Percentiles rank a stretch among this genome's conserved stretches.
These are phyloP conservation scores for Ichthyophonus hoferi DNA, from an alignment of 208 protist species.

Conservation along the genomic window DNA sequence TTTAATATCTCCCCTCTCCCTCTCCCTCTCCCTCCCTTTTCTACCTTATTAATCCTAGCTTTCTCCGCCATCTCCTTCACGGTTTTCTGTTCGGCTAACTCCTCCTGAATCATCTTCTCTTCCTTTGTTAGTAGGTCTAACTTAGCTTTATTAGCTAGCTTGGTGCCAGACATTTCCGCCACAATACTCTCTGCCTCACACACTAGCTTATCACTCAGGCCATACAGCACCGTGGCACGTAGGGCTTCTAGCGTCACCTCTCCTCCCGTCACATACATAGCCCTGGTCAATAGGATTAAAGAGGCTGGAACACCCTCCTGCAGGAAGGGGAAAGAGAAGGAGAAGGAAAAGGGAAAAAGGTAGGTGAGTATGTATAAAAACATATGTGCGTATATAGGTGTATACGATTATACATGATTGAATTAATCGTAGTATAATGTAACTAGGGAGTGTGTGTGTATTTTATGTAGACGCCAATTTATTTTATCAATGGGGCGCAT, in stretches of 20 bases:
- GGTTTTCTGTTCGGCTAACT: neutral
- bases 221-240: neutral
- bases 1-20: no score
- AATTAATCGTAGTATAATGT: no score
- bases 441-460: no score
- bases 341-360: neutral
- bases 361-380: neutral
- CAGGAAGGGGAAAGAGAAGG: neutral
- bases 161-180: neutral
- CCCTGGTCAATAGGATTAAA: constrained; percentile 21
- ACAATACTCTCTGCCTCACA: constrained; percentile 9
- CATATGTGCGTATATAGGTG: neutral
- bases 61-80: neutral
- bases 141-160: neutral
- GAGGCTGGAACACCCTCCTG: constrained; percentile 36
- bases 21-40: no score
- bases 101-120: neutral
- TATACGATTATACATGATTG: no score
- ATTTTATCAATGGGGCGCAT: no score
- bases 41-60: no score
- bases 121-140: neutral
- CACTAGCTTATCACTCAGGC: neutral
- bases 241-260: constrained; percentile 9
- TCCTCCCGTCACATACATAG: constrained; percentile 9
- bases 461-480: no score